Evolutionary conservation across 2,329 filamentous ascomycete species (phyloP), one percentile per base, ranked within the genome.

Genomic region (Blastomyces parvus): DNA sequence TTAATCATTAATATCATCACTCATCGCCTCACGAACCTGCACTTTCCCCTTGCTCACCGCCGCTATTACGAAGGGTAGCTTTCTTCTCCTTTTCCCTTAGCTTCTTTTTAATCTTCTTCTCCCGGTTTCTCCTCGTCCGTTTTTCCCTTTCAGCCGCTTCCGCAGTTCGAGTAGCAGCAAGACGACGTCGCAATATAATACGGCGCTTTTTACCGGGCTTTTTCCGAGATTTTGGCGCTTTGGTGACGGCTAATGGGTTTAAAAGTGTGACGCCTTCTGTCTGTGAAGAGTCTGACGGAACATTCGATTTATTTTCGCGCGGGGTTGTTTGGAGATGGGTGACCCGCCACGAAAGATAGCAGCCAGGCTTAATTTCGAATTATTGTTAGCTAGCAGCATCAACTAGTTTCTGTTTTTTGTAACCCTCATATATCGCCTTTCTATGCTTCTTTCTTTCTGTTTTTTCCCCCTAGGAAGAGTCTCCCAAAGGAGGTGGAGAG

Each of bases 121-220:
- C 67, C 50, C 67, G 53, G 59, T 68, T 68, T 46, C 66, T 62
- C 48, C 60, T 62, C 46, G 61, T 64, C 36, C 67, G 38, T 44
- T 68, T 68, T 42, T 68, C 66, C 38, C 63, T 67, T 22, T 67
- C 67, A 2, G 64, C 64, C 27, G 65, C 66, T 53, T 67, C 64
- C 3, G 66, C 73, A 55, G 66, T 66, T 57, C 72, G 66, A 8
- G 72, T 72, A 7, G 69, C 69, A 1, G 67, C 68, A 3, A 67
- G 64, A 6, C 70, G 69, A 65, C 76, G 78, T 52, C 76, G 76
- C 42, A 78, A 63, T 30, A 76, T 70, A 14, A 78, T 69, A 11
- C 76, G 75, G 2, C 76, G 70, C 68, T 78, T 78, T 64, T 78
- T 78, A 11, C 76, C 76, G 0, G 76, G 76, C 67, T 78, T 78